phyloP scores from a whole-genome alignment of 306 rosid genomes.

The Vigna trinervia region DNA sequence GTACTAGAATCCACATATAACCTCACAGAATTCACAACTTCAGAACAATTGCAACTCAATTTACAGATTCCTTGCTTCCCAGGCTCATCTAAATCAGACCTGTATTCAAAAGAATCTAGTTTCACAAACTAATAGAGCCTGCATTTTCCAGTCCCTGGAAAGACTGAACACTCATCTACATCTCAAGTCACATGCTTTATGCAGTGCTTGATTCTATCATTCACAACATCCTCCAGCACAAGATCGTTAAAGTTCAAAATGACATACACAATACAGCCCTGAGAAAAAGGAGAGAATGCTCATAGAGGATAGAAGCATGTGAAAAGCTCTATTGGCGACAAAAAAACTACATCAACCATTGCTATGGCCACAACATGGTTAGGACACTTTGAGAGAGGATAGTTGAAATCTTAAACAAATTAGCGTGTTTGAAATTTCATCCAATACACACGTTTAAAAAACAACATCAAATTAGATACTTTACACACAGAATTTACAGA shows the following conservation, averaged over 20 bases:
- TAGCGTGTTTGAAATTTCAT: too few species aligned
- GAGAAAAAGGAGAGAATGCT: not conserved
- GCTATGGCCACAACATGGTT: slow-evolving; percentile 7
- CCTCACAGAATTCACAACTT: slow-evolving; percentile 1
- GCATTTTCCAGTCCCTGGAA: slow-evolving; percentile 89
- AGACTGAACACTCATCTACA: slow-evolving; percentile 74
- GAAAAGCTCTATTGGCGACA: not conserved
- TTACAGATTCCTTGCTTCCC: slow-evolving; percentile 32
- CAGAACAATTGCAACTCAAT: slow-evolving; percentile 30
- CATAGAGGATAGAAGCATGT: not conserved
- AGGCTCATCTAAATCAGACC: slow-evolving; percentile 6
- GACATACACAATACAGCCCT: slow-evolving; percentile 1
- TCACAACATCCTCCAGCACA: slow-evolving; percentile 78
- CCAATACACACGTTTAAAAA: too few species aligned
- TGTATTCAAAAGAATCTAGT: not conserved
- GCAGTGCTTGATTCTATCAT: slow-evolving; percentile 82
- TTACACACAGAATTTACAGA: too few species aligned
- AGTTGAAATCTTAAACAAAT: not conserved
- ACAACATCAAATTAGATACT: too few species aligned
- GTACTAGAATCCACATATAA: not conserved
- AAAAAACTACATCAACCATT: slow-evolving; percentile 1
- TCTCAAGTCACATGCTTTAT: slow-evolving; percentile 79
- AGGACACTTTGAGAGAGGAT: not conserved
- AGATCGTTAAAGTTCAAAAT: slow-evolving; percentile 38
- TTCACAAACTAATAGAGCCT: slow-evolving; percentile 54